Base-by-base conservation (phyloP, 805 yeast species). In the Yarrowia sp. region DNA sequence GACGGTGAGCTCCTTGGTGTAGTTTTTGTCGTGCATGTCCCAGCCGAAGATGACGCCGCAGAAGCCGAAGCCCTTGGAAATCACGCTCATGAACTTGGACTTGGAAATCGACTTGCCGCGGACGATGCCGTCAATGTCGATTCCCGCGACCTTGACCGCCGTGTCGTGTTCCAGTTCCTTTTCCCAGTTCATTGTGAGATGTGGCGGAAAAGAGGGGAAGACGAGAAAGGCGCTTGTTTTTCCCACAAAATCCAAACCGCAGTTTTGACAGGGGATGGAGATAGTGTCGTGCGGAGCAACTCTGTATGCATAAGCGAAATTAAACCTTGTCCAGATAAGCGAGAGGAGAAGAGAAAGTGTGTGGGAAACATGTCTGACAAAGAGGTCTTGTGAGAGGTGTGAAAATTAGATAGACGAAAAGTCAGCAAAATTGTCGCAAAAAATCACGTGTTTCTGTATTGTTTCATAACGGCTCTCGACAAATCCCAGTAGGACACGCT, bases 11-110 rank as follows among this genome's bases (percentile, higher is more conserved):
- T 75, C 76, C 33, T 63, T 67, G 13, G 69, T 50, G 66, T 76
- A 76, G 34, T 73, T 72, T 40, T 69, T 69, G 68, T 76, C 79
- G 66, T 74, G 76, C 76, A 74, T 73, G 58, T 76, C 79, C 79
- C 79, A 76, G 20, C 79, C 79, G 65, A 75, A 76, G 19, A 76
- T 71, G 39, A 76, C 78, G 24, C 68, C 71, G 71, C 79, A 76
- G 70, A 76, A 76, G 10, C 79, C 79, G 66, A 76, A 74, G 10
- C 76, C 76, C n/a, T 69, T 70, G n/a, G 68, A 69, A 24, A 72
- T 61, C 33, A 69, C 66, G 15, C 71, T 68, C 15, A 71, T 63
- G 43, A 76, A 74, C 73, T 76, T 76, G 44, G 61, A 42, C 46
- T 70, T 72, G 44, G 77, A 73, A 20, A 76, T 72, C 69, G 77